Base-by-base conservation (phyloP, 2,329 filamentous ascomycete genomes). In the Pseudohalonectria lignicola region DNA sequence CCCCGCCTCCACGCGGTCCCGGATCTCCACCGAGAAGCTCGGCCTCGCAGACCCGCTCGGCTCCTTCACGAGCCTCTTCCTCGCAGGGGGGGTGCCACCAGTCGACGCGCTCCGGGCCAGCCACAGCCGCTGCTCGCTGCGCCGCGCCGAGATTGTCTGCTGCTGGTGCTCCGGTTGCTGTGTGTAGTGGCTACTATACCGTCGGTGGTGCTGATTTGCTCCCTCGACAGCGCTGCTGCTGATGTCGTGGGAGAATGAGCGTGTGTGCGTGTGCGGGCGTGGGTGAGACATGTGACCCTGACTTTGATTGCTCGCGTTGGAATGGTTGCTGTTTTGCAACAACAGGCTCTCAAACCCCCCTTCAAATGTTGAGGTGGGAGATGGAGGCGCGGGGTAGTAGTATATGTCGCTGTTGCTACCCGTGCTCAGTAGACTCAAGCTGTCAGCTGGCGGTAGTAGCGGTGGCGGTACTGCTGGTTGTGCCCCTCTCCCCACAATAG, bases 61-160 rank as follows among this genome's bases (percentile, higher is more conserved):
- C 10, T 49, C 47, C 39, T 51, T 49, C 37, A 49, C 45, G 19
- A 51, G 46, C 39, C 47, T 50, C 9, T 45, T 43, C 13, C 19
- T 26, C 36, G 46, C 8, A 41, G 36, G 18, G 41, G 40, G 16
- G 39, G 42, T 2, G 38, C 37, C 40, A 39, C 41, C 26, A 39
- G 37, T 15, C 39, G 36, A 12, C 39, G 36, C 6, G 25, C 13
- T 28, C 10, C 34, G 21, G 8, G 19, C 36, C 6, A 31, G 26
- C 36, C 36, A 37, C 18, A 37, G 36, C 15, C 26, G 17, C 12
- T 16, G 18, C 8, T 16, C 16, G 31, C 31, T 16, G 13, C 12
- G 31, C 13, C 8, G 31, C 13, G 31, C 31, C 12, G 17, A 17
- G 31, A 11, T 17, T 15, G 7, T 10, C 29, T 31, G 29, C 15